Percentiles rank a stretch among this genome's conserved stretches.
phyloP scores from a whole-genome alignment of 345 rosid genomes.

The Citrus sinensis region DNA sequence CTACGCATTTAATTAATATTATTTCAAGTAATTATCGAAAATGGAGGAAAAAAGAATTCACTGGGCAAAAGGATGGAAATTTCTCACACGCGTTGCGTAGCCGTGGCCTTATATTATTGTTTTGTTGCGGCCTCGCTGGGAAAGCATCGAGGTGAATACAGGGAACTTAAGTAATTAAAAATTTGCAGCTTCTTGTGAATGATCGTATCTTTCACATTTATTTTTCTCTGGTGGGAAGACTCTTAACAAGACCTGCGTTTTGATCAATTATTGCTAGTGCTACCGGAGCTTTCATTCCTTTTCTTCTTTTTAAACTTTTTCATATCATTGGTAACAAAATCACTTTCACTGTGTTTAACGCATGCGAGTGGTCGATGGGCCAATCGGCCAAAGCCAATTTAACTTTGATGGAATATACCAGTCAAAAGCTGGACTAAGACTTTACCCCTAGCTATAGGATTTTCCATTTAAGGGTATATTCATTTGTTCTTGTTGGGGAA shows the following conservation, averaged over 20 bases:
- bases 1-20: too few relatives aligned
- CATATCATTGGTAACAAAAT: background rate
- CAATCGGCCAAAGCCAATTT: too few relatives aligned
- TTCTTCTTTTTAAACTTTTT: background rate
- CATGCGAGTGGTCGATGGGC: too few relatives aligned
- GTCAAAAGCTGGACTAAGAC: too few relatives aligned
- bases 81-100: background rate
- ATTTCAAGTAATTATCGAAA: background rate
- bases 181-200: background rate
- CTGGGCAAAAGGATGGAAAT: background rate
- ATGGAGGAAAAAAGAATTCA: background rate
- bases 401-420: too few relatives aligned
- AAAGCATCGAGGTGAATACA: background rate
- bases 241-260: background rate
- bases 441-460: too few relatives aligned
- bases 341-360: background rate
- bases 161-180: background rate
- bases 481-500: too few relatives aligned
- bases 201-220: background rate
- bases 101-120: too few relatives aligned
- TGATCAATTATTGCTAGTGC: background rate
- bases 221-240: background rate
- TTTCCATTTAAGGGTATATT: too few relatives aligned
- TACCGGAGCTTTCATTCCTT: background rate
- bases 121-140: background rate